Evolutionary conservation across 1,139 yeast genomes (phyloP).

Genomic region (Blastobotrys buckinghamii): DNA sequence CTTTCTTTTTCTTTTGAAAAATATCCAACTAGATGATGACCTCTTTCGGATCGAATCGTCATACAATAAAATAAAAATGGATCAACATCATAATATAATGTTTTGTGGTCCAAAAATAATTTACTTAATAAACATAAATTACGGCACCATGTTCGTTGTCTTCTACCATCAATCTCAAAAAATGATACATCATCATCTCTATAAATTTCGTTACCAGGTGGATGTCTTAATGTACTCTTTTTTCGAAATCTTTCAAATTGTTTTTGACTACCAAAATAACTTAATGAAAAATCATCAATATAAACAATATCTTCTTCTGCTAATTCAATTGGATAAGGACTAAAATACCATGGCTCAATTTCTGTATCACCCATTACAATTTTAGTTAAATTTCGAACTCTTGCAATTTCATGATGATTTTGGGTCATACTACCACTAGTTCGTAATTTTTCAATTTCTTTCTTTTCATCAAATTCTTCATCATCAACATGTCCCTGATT

Average conservation of each 20-base stretch:
- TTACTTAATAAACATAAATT: conserved; percentile 85
- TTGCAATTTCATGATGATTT: conserved; percentile 74
- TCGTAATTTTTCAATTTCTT: conserved; percentile 84
- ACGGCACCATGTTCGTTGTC: conserved; percentile 95
- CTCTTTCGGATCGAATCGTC: conserved; percentile 82
- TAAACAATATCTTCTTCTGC: conserved; percentile 87
- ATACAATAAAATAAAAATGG: conserved; percentile 93
- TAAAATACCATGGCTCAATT: conserved; percentile 98
- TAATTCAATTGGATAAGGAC: conserved; percentile 92
- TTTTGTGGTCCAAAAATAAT: conserved; percentile 87
- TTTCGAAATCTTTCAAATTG: conserved; percentile 88
- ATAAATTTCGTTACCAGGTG: conserved; percentile 97
- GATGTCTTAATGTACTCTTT: conserved; percentile 80
- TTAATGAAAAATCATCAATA: conserved; percentile 85
- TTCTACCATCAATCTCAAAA: conserved; percentile 94
- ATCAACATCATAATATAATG: conserved; percentile 93
- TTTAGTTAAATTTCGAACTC: conserved; percentile 75
- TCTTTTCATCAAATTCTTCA: conserved; percentile 75
- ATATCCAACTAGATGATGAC: conserved; percentile 94
- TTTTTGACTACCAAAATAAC: conserved; percentile 81
- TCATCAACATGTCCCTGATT: conserved; percentile 48
- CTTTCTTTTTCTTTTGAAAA: conserved; percentile 86
- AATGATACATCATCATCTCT: conserved; percentile 78
- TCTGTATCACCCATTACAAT: conserved; percentile 85
- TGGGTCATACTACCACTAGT: conserved; percentile 98